Evolutionary conservation across 352 stramenopile species (phyloP), one percentile per base, ranked within the genome.

Genomic region (Phytopythium kandeliae): DNA sequence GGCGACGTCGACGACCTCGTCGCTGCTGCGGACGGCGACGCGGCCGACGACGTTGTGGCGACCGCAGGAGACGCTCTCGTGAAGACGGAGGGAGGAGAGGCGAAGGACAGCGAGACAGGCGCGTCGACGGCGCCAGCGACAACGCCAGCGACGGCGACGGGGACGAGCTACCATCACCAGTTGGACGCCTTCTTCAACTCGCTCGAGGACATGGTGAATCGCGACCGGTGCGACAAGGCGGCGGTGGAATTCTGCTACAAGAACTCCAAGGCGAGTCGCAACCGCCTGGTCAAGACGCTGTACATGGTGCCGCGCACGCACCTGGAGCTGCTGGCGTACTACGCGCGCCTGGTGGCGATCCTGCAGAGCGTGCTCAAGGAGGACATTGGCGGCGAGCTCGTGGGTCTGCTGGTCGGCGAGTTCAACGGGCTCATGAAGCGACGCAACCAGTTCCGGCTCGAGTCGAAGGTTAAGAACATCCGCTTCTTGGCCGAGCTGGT

Each of bases 171-270:
- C 55, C 96, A 98, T 58, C 90, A 97, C 48, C 87, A 99, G 60
- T 62, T 98, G 36, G 91, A 98, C 52, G 80, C 97, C 42, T 92
- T 85, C 54, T 92, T 93, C 56, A 67, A 58, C 19, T 94, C 96
- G 28, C 67, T 99, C 13, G 95, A 97, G 51, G 89, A 98, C 52
- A 92, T 97, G 55, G 82, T 96, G 54, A 96, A 96, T 53, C 85
- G 95, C 34, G 95, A 98, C 42, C 89, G 90, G 26, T 95, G 96
- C 41, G 96, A 99, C 70, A 97, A 98, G 47, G 84, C 97, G 15
- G 93, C 95, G 0, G 87, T 98, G 22, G 85, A 96, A 22, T 99
- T 98, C 68, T 98, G 91, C 70, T 96, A 97, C 49, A 93, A 92
- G 47, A 97, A 98, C 65, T 97, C 85, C 7, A 98, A 98, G 59